A percentile compares a stretch with the other conserved stretches of the same genome.
These are phyloP conservation scores for Epichloe elymi DNA, from an alignment of 2,329 filamentous ascomycete genomes.

Conservation along the genomic window DNA sequence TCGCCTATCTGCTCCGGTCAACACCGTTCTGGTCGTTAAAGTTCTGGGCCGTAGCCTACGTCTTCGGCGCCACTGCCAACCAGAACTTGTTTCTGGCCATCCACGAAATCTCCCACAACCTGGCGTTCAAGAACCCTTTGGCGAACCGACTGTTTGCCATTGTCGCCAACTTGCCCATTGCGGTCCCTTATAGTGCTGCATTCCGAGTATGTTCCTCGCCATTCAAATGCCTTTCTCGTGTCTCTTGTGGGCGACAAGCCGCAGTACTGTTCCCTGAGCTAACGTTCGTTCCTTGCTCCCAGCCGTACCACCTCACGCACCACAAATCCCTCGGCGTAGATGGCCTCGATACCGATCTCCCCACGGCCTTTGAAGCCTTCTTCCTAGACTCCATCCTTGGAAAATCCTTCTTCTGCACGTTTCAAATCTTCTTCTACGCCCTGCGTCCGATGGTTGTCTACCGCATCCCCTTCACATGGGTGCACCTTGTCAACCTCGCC, in stretches of 20 bases:
- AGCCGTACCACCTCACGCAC: conserved; percentile 96
- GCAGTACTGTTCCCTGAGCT: not conserved
- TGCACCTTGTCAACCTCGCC: conserved; percentile 71
- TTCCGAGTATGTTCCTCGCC: conserved; percentile 55
- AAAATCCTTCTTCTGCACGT: conserved; percentile 98
- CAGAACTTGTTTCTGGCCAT: conserved; percentile 98
- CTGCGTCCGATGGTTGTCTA: conserved; percentile 92
- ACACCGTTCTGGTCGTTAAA: conserved; percentile 69
- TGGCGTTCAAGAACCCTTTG: conserved; percentile 71
- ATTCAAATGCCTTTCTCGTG: not conserved
- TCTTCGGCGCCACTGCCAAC: conserved; percentile 88
- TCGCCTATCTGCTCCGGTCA: conserved; percentile 64
- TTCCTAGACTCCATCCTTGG: conserved; percentile 90
- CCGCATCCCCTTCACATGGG: conserved; percentile 70
- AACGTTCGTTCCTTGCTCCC: not conserved
- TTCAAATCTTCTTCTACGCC: conserved; percentile 98
- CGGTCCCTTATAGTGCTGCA: conserved; percentile 87
- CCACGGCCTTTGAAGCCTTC: conserved; percentile 79
- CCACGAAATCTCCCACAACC: conserved; percentile 96
- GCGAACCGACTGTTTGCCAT: conserved; percentile 82
- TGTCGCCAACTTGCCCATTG: conserved; percentile 90
- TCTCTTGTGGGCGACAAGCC: no score
- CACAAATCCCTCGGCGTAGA: conserved; percentile 97
- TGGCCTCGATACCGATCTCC: conserved; percentile 89
- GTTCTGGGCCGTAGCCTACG: conserved; percentile 79